A percentile compares a stretch with the other conserved stretches of the same genome.
These are phyloP conservation scores for Sphagnum fallax DNA, from an alignment of 228 moss, liverwort and hornwort genomes.

Conservation along the genomic window DNA sequence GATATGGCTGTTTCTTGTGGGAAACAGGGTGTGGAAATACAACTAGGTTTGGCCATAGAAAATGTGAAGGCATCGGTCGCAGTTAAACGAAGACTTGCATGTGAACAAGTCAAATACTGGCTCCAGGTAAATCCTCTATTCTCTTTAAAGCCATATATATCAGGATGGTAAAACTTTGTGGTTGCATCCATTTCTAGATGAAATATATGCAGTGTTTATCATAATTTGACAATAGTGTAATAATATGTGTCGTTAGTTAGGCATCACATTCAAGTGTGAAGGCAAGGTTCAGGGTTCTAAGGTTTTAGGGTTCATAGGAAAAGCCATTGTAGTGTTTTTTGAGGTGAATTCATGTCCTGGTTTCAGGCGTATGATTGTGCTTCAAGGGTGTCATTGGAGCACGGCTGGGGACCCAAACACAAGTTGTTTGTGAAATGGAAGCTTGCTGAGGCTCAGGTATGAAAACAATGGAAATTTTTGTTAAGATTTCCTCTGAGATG, in stretches of 20 bases:
- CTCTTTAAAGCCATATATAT: background rate
- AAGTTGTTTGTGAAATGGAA: slow-evolving; percentile 48
- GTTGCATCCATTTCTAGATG: too few species aligned
- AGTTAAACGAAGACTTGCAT: slow-evolving; percentile 57
- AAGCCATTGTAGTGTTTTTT: background rate
- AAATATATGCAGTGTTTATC: too few species aligned
- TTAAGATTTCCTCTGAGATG: too few species aligned
- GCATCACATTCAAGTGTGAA: too few species aligned
- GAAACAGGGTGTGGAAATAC: slow-evolving; percentile 45
- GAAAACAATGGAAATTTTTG: too few species aligned
- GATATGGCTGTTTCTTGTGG: too few species aligned
- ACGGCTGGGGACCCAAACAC: slow-evolving; percentile 41
- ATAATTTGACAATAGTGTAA: too few species aligned
- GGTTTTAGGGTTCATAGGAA: too few species aligned
- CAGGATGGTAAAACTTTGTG: background rate
- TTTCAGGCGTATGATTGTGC: slow-evolving; percentile 41
- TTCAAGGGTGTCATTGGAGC: slow-evolving; percentile 16
- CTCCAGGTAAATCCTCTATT: slow-evolving; percentile 29
- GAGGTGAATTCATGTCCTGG: background rate
- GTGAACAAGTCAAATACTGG: slow-evolving; percentile 62
- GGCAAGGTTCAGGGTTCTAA: too few species aligned
- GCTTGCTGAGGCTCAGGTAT: slow-evolving; percentile 47
- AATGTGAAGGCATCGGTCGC: slow-evolving; percentile 54
- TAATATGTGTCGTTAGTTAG: background rate
- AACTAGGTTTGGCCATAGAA: slow-evolving; percentile 55